Evolutionary conservation across 2,329 filamentous ascomycete genomes (phyloP).

Genomic region (Colletotrichum destructivum): DNA sequence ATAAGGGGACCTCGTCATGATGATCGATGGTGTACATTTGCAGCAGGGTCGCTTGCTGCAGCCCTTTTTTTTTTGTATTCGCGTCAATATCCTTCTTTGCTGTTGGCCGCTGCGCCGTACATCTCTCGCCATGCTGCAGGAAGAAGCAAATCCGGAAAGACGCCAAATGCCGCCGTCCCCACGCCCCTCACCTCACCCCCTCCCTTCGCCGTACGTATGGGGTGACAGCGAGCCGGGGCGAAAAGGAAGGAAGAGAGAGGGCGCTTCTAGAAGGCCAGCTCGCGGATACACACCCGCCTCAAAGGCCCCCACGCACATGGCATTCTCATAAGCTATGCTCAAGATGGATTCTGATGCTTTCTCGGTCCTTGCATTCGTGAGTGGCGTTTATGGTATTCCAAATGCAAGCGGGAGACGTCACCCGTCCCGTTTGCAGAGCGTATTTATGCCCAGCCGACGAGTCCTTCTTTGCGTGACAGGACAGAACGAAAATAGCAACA

Average conservation of each 20-base stretch:
- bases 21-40: constrained; percentile 33
- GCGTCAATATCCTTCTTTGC: background rate
- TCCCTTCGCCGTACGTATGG: background rate
- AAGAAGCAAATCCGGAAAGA: constrained; percentile 38
- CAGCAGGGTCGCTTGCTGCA: background rate
- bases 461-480: background rate
- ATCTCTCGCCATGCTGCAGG: constrained; percentile 25
- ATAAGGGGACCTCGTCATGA: constrained; percentile 12
- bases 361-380: too few species aligned
- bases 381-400: background rate
- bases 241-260: constrained; percentile 1
- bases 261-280: constrained; percentile 14
- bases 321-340: constrained; percentile 28
- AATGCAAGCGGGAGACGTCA: background rate
- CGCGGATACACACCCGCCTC: constrained; percentile 26
- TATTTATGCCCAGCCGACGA: background rate
- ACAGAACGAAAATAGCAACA: background rate
- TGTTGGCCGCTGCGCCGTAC: constrained; percentile 1
- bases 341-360: constrained; percentile 2
- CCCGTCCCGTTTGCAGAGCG: background rate
- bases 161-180: background rate
- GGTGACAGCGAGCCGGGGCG: too few species aligned
- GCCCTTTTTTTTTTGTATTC: background rate
- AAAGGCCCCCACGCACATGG: constrained; percentile 35
- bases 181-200: background rate